A percentile compares a stretch with the other conserved stretches of the same genome.
Conservation (phyloP, 768 basidiomycete species). For the Tylopilus plumbeoviolaceoides region DNA sequence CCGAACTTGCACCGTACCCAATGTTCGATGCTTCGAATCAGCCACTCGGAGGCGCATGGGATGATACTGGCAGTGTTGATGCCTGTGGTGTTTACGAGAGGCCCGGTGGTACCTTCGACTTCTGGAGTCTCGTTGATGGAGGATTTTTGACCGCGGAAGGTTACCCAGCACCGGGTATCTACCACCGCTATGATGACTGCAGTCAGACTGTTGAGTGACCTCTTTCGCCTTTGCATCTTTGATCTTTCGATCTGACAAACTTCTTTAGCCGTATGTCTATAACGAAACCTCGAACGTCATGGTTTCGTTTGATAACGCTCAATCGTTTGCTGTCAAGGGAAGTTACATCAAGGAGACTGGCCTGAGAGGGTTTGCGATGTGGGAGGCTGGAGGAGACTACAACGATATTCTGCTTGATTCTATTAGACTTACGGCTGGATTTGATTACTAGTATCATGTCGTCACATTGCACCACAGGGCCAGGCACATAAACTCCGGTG, state of each 20-base stretch:
- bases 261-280: constrained; percentile 59
- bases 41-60: constrained; percentile 55
- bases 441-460: background rate
- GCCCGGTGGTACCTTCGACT: constrained; percentile 52
- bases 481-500: background rate
- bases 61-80: constrained; percentile 42
- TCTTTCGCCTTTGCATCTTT: background rate
- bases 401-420: constrained; percentile 59
- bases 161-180: constrained; percentile 39
- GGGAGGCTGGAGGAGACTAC: constrained; percentile 68
- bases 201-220: constrained; percentile 59
- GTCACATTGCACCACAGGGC: background rate
- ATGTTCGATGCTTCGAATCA: constrained; percentile 42
- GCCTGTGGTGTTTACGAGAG: constrained; percentile 47
- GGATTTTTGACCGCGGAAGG: constrained; percentile 44
- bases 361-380: constrained; percentile 66
- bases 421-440: constrained; percentile 30
- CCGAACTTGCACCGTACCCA: constrained; percentile 45
- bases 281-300: constrained; percentile 50
- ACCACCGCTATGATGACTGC: constrained; percentile 58
- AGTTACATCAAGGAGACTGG: constrained; percentile 48
- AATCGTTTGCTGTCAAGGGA: constrained; percentile 60
- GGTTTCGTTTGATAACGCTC: constrained; percentile 61
- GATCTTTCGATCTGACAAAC: background rate
- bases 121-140: constrained; percentile 55